Evolutionary conservation across 2,329 filamentous ascomycete genomes (phyloP).

Genomic region (Aspergillus neoniger): DNA sequence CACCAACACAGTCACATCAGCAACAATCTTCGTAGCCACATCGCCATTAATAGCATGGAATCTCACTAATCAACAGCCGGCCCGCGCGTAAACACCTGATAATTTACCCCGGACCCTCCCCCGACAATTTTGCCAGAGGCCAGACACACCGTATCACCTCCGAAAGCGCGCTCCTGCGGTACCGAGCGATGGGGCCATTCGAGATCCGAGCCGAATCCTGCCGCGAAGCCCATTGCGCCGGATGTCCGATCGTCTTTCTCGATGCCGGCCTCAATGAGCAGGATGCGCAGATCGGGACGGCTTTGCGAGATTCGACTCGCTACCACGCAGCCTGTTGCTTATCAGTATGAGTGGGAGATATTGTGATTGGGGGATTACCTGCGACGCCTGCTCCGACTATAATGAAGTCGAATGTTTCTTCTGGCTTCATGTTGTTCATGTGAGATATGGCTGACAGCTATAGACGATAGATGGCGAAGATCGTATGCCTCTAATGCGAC

Average conservation of each 20-base stretch:
- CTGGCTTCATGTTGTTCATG: background rate
- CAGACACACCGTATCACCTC: background rate
- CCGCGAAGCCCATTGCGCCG: background rate
- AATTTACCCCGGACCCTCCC: background rate
- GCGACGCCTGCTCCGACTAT: slow-evolving; percentile 2
- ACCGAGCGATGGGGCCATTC: slow-evolving; percentile 4
- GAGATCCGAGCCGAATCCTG: background rate
- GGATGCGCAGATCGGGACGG: background rate
- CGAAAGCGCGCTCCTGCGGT: slow-evolving; percentile 1
- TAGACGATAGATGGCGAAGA: no score
- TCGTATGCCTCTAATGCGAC: no score
- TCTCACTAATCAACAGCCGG: slow-evolving; percentile 2
- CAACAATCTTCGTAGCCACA: no score
- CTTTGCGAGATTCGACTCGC: slow-evolving; percentile 2
- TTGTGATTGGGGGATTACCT: background rate
- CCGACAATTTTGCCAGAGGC: background rate
- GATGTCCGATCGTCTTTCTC: slow-evolving; percentile 1
- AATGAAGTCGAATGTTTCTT: background rate
- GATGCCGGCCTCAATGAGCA: background rate
- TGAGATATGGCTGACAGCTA: no score
- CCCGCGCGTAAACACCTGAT: slow-evolving; percentile 1
- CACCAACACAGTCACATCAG: background rate
- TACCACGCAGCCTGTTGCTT: background rate
- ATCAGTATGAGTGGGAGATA: background rate
- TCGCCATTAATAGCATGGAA: background rate